Evolutionary conservation across 805 yeast genomes (phyloP).

Genomic region (Jamesozyma lodderae): DNA sequence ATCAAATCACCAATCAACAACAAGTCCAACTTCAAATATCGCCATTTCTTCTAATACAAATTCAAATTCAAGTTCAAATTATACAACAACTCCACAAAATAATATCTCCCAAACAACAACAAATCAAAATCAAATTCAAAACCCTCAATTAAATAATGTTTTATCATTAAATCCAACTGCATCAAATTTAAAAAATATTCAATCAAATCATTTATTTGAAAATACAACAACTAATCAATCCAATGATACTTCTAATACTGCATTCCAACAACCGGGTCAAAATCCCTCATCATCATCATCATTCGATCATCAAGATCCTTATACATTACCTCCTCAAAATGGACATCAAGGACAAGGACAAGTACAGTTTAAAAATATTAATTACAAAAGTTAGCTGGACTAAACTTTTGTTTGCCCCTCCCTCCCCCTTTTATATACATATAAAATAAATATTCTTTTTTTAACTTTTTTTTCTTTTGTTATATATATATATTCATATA

Average conservation of each 20-base stretch:
- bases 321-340: too few relatives aligned
- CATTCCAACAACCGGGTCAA: too few relatives aligned
- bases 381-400: slow-evolving; percentile 12
- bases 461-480: not conserved
- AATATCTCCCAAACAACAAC: slow-evolving; percentile 5
- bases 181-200: too few relatives aligned
- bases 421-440: not conserved
- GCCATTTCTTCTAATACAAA: not conserved
- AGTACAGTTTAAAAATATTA: slow-evolving; percentile 21
- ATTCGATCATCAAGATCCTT: too few relatives aligned
- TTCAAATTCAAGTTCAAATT: not conserved
- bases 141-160: too few relatives aligned
- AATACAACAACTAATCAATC: not conserved
- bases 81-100: slow-evolving; percentile 4
- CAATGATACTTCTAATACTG: not conserved
- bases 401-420: too few relatives aligned
- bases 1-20: not conserved
- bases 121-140: too few relatives aligned
- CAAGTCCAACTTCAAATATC: slow-evolving; percentile 3
- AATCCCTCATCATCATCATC: too few relatives aligned
- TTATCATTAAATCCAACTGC: too few relatives aligned
- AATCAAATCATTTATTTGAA: too few relatives aligned
- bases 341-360: too few relatives aligned
- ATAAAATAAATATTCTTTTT: not conserved
- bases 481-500: not conserved